phyloP scores from a whole-genome alignment of 2,329 filamentous ascomycete species.

The Aureobasidium melanogenum region DNA sequence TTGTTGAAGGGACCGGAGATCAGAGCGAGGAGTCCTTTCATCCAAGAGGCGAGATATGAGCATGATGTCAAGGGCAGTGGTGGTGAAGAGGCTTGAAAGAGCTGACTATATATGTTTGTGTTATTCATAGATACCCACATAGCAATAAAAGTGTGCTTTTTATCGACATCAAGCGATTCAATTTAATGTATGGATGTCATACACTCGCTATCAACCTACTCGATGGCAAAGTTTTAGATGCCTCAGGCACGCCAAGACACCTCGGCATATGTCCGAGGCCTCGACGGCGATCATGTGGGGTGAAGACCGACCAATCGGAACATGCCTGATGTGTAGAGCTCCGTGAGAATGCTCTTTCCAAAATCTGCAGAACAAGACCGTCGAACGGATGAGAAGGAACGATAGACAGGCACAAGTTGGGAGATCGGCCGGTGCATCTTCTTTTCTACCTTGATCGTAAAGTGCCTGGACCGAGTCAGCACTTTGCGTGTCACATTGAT shows the following conservation, averaged over 20 bases:
- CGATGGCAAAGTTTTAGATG: too few species aligned
- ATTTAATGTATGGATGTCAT: too few species aligned
- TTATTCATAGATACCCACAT: background rate
- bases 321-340: background rate
- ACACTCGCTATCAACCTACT: too few species aligned
- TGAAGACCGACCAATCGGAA: background rate
- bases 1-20: slow-evolving; percentile 26
- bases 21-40: slow-evolving; percentile 26
- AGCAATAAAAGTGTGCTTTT: background rate
- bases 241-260: background rate
- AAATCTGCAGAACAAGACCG: background rate
- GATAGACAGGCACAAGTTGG: background rate
- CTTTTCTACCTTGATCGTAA: background rate
- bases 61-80: slow-evolving; percentile 1
- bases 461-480: background rate
- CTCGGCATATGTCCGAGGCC: background rate
- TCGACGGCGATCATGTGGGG: background rate
- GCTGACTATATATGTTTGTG: background rate
- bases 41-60: slow-evolving; percentile 17
- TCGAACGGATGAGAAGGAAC: background rate
- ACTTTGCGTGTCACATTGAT: background rate
- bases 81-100: background rate
- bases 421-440: background rate
- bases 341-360: background rate
- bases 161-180: background rate